Evolutionary conservation across 345 rosid genomes (phyloP).

Genomic region (Acer saccharum): DNA sequence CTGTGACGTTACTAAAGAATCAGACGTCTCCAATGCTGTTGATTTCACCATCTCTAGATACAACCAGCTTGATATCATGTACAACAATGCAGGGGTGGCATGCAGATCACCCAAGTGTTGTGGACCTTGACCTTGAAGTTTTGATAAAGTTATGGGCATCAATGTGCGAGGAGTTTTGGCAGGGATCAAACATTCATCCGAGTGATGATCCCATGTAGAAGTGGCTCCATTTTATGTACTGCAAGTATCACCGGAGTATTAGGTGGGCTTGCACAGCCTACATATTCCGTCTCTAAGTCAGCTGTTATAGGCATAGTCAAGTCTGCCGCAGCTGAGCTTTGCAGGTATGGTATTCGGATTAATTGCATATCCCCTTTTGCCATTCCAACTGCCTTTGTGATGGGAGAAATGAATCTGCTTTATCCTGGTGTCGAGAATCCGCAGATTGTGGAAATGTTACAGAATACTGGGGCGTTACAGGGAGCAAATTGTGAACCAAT

Average conservation of each 20-base stretch:
- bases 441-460: constrained; percentile 39
- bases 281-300: constrained; percentile 62
- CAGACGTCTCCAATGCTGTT: constrained; percentile 64
- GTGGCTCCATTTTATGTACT: constrained; percentile 74
- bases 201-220: constrained; percentile 68
- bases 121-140: constrained; percentile 62
- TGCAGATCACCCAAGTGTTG: constrained; percentile 59
- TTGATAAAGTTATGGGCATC: constrained; percentile 62
- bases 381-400: constrained; percentile 60
- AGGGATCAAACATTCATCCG: constrained; percentile 81
- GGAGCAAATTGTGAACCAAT: constrained; percentile 67
- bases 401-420: constrained; percentile 53
- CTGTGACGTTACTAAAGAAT: constrained; percentile 79
- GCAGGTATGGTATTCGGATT: constrained; percentile 63
- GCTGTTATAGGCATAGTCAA: constrained; percentile 61
- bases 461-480: constrained; percentile 42
- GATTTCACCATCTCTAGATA: constrained; percentile 56
- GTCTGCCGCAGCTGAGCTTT: constrained; percentile 70
- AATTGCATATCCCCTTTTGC: constrained; percentile 86
- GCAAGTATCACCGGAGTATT: constrained; percentile 69
- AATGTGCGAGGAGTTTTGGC: constrained; percentile 77
- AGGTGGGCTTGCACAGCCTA: constrained; percentile 75
- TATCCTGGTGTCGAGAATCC: constrained; percentile 43
- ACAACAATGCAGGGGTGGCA: constrained; percentile 80
- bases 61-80: constrained; percentile 70